Conservation (phyloP, 495 filamentous ascomycete species). For the Penicillium psychrofluorescens region DNA sequence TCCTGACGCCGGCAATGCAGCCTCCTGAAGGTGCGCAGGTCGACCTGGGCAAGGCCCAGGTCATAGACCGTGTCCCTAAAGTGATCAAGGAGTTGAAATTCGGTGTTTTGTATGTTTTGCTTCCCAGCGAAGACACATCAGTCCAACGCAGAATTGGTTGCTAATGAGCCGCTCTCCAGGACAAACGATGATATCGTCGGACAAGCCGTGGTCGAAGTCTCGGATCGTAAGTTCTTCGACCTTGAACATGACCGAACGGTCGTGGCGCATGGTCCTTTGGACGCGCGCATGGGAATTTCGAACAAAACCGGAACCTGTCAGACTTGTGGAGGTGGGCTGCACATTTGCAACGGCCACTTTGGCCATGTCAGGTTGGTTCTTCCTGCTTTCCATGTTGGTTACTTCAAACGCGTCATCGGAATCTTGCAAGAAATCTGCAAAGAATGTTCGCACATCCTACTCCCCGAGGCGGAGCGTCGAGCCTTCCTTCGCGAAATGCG, state of each 20-base stretch:
- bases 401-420: conserved; percentile 80
- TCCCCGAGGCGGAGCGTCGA: conserved; percentile 68
- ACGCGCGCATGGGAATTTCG: conserved; percentile 83
- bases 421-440: conserved; percentile 95
- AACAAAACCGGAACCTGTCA: conserved; percentile 64
- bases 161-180: conserved; percentile 33
- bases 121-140: conserved; percentile 4
- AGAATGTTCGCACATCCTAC: conserved; percentile 56
- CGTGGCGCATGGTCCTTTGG: conserved; percentile 75
- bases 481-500: conserved; percentile 69
- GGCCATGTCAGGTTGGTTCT: conserved; percentile 84
- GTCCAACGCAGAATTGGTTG: conserved; percentile 6
- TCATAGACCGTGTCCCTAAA: conserved; percentile 80
- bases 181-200: conserved; percentile 89
- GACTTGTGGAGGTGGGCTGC: conserved; percentile 71
- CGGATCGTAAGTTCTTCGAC: conserved; percentile 85
- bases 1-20: conserved; percentile 40
- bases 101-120: conserved; percentile 65
- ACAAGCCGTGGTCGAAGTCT: conserved; percentile 88
- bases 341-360: conserved; percentile 89
- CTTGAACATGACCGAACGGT: conserved; percentile 62
- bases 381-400: conserved; percentile 91
- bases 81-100: conserved; percentile 90
- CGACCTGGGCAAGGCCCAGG: conserved; percentile 72
- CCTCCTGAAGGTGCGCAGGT: conserved; percentile 40